phyloP scores from a whole-genome alignment of 192 early-diverging fungal species.

The Spinellus fusiger region DNA sequence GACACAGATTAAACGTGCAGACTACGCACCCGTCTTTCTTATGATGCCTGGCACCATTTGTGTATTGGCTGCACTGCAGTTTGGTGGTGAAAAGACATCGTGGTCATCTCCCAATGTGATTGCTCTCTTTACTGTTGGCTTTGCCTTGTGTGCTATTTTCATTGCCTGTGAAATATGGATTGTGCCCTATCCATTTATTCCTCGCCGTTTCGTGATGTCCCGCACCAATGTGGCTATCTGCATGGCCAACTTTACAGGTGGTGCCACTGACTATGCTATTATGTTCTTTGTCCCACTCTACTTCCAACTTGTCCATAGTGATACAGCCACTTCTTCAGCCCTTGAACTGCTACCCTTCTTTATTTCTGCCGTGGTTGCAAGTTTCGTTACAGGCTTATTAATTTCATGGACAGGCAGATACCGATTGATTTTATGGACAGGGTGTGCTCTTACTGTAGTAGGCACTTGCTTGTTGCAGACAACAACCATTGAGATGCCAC shows the following conservation, averaged over 20 bases:
- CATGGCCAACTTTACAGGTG: slow-evolving; percentile 31
- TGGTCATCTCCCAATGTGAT: slow-evolving; percentile 61
- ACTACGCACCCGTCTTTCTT: slow-evolving; percentile 45
- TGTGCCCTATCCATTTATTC: slow-evolving; percentile 61
- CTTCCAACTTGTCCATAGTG: slow-evolving; percentile 70
- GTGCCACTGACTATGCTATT: slow-evolving; percentile 12
- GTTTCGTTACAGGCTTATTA: slow-evolving; percentile 57
- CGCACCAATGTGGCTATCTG: slow-evolving; percentile 37
- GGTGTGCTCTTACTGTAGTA: slow-evolving; percentile 46
- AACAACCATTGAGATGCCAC: slow-evolving; percentile 35
- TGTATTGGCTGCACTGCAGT: slow-evolving; percentile 65
- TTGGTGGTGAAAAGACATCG: slow-evolving; percentile 62
- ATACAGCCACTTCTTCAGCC: slow-evolving; percentile 62
- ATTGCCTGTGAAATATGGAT: slow-evolving; percentile 56
- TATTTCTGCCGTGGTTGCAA: slow-evolving; percentile 53
- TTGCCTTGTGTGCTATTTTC: slow-evolving; percentile 43
- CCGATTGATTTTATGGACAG: slow-evolving; percentile 57
- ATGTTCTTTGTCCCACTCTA: slow-evolving; percentile 71
- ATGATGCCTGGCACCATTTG: slow-evolving; percentile 44
- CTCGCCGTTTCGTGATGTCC: slow-evolving; percentile 52
- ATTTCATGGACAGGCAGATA: slow-evolving; percentile 55
- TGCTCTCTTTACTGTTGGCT: slow-evolving; percentile 47
- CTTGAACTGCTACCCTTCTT: slow-evolving; percentile 74
- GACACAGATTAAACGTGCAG: slow-evolving; percentile 39
- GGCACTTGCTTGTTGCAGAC: slow-evolving; percentile 57